These are phyloP conservation scores for Priceomyces medius DNA, from an alignment of 805 yeast species.

Conservation along the genomic window DNA sequence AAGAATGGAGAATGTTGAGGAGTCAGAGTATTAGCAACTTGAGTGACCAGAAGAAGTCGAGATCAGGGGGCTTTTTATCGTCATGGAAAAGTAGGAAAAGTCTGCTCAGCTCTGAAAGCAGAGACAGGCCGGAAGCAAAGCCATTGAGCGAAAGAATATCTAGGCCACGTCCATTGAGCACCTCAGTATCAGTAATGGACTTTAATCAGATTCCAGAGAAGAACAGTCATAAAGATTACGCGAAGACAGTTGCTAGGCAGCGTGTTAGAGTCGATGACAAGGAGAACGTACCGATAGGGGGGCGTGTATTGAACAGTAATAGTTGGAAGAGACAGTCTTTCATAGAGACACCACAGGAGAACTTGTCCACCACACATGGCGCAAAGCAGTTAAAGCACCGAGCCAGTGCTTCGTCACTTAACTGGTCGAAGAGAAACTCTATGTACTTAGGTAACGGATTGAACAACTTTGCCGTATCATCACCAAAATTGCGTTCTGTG, in stretches of 20 bases:
- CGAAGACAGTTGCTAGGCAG: slow-evolving; percentile 9
- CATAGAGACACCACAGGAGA: background rate
- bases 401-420: slow-evolving; percentile 23
- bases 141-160: slow-evolving; percentile 2
- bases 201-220: slow-evolving; percentile 1
- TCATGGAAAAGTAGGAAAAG: slow-evolving; percentile 16
- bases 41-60: slow-evolving; percentile 17
- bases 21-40: slow-evolving; percentile 26
- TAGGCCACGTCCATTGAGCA: slow-evolving; percentile 11
- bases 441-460: slow-evolving; percentile 6
- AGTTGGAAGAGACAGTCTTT: background rate
- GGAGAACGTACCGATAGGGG: slow-evolving; percentile 11
- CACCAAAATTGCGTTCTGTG: slow-evolving; percentile 7
- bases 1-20: slow-evolving; percentile 19
- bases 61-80: slow-evolving; percentile 10
- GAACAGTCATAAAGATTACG: slow-evolving; percentile 4
- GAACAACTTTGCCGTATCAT: background rate
- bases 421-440: slow-evolving; percentile 11
- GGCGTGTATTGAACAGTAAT: background rate
- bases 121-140: background rate
- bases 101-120: background rate
- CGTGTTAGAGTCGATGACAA: slow-evolving; percentile 12
- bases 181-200: slow-evolving; percentile 10
- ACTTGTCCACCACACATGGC: background rate
- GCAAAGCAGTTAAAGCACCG: slow-evolving; percentile 16